phyloP scores from a whole-genome alignment of 2,329 filamentous ascomycete species.

The Diaporthe eres region DNA sequence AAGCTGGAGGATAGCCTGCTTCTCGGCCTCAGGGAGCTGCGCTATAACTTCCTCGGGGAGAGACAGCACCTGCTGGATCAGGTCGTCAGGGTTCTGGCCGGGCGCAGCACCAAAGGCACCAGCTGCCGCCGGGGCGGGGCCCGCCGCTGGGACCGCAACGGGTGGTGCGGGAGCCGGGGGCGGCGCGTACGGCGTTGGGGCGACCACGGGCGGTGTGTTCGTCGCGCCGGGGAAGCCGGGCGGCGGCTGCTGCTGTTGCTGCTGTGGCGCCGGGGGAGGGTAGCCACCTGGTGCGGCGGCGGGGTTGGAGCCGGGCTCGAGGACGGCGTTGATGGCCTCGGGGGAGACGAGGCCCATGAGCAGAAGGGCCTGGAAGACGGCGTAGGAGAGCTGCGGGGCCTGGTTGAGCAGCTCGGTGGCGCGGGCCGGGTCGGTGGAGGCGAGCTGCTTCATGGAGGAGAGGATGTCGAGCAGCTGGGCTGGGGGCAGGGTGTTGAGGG shows the following conservation, averaged over 20 bases:
- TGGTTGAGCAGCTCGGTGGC: conserved; percentile 89
- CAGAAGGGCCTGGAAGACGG: conserved; percentile 93
- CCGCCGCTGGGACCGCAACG: conserved; percentile 48
- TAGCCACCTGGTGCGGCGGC: conserved; percentile 51
- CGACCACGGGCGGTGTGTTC: conserved; percentile 63
- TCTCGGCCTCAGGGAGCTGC: conserved; percentile 80
- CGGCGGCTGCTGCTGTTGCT: conserved; percentile 49
- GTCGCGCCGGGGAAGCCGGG: conserved; percentile 57
- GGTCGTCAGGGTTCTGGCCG: conserved; percentile 74
- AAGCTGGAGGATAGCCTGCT: conserved; percentile 84
- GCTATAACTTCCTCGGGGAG: conserved; percentile 87
- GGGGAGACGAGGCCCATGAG: conserved; percentile 94
- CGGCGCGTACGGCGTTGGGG: conserved; percentile 60
- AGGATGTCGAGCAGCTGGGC: conserved; percentile 94
- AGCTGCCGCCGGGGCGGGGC: conserved; percentile 55
- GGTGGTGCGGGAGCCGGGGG: conserved; percentile 52
- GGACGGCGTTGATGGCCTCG: conserved; percentile 83
- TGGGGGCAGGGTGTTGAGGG: conserved; percentile 87
- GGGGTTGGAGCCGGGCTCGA: conserved; percentile 70
- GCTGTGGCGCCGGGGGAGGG: conserved; percentile 46
- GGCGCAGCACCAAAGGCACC: conserved; percentile 52
- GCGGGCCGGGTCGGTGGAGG: conserved; percentile 83
- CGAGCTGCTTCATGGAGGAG: conserved; percentile 92
- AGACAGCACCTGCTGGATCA: conserved; percentile 85
- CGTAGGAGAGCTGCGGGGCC: conserved; percentile 93